phyloP scores from a whole-genome alignment of 176 grass and related monocot genomes.

The Zea mays region DNA sequence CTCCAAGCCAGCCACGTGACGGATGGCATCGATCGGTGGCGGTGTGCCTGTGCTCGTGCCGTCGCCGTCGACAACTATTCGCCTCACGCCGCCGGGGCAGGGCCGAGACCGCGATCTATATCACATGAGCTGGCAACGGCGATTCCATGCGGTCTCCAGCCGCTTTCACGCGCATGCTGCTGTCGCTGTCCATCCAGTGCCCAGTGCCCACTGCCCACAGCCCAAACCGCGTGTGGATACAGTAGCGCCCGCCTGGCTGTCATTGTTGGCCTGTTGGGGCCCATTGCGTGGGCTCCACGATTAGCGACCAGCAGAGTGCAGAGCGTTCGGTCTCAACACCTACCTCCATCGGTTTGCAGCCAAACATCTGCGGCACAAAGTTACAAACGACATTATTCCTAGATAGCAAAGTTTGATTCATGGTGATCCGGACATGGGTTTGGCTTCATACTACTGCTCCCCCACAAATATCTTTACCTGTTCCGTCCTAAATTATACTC shows the following conservation, averaged over 20 bases:
- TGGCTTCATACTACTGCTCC: background rate
- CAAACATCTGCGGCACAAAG: background rate
- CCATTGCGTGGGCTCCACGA: background rate
- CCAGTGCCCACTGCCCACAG: too few relatives aligned
- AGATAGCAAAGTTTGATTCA: background rate
- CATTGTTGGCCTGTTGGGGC: background rate
- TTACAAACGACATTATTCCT: background rate
- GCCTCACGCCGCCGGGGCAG: background rate
- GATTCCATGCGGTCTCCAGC: background rate
- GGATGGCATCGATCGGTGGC: background rate
- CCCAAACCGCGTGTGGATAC: conserved; percentile 1
- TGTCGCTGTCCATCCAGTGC: background rate
- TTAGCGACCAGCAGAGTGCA: background rate
- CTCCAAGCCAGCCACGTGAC: background rate
- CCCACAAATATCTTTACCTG: too few relatives aligned
- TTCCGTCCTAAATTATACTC: too few relatives aligned
- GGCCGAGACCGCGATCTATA: background rate
- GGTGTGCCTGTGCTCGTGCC: background rate
- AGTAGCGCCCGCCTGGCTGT: background rate
- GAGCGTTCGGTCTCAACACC: background rate
- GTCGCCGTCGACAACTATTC: background rate
- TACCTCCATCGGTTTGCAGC: background rate
- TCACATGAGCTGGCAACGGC: background rate
- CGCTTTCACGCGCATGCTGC: background rate
- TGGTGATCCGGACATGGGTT: background rate